A percentile compares a stretch with the other conserved stretches of the same genome.
These are phyloP conservation scores for Cladophialophora yegresii DNA, from an alignment of 2,329 filamentous ascomycete species.

Conservation along the genomic window DNA sequence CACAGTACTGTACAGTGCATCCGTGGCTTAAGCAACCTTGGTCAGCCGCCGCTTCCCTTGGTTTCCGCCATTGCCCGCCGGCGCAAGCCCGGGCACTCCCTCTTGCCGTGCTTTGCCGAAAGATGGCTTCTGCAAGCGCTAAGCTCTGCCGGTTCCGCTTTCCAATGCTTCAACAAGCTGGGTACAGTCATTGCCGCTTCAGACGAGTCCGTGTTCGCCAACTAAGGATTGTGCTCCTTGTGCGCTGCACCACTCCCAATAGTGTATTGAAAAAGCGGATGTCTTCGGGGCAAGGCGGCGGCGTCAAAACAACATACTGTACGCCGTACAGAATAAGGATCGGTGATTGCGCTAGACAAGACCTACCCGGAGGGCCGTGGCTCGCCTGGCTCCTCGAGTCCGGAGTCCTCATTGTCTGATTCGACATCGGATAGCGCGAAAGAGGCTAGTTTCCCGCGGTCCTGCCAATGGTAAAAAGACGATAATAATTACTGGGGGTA, in stretches of 20 bases:
- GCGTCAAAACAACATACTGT: background rate
- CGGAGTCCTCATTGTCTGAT: background rate
- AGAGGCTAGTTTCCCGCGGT: background rate
- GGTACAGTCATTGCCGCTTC: background rate
- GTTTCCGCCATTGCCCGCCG: background rate
- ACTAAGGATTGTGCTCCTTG: background rate
- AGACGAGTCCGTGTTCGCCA: background rate
- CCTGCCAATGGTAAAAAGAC: background rate
- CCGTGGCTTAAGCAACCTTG: background rate
- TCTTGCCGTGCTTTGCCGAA: background rate
- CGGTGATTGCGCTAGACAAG: background rate
- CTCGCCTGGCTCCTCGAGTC: background rate
- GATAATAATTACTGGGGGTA: background rate
- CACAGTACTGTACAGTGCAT: background rate
- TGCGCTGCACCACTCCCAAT: background rate
- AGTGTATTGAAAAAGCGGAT: background rate
- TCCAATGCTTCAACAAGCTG: background rate
- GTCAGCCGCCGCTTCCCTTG: background rate
- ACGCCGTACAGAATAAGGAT: too few relatives aligned
- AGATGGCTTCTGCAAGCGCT: background rate
- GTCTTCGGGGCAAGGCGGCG: background rate
- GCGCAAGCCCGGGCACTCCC: background rate
- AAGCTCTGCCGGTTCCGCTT: background rate
- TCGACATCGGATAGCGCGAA: background rate
- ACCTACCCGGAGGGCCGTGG: background rate